phyloP scores from a whole-genome alignment of 495 filamentous ascomycete species.

The Lasiosphaeria ovina region DNA sequence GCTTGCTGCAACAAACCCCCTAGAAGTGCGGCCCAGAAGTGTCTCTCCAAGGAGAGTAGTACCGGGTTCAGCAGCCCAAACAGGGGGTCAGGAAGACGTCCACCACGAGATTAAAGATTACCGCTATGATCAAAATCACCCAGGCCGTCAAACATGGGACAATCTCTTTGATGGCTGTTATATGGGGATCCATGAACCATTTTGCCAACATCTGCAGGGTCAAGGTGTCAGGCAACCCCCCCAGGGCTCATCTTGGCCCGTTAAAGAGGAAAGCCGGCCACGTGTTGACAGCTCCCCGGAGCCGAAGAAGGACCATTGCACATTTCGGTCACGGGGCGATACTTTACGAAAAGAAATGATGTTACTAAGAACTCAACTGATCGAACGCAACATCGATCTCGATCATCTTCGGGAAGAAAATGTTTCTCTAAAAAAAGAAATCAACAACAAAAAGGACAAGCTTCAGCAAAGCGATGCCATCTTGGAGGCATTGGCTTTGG shows the following conservation, averaged over 20 bases:
- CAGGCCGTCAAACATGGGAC: too few species aligned
- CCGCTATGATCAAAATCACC: too few species aligned
- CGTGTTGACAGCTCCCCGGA: background rate
- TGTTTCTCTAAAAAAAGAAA: background rate
- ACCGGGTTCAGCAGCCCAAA: too few species aligned
- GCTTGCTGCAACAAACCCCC: background rate
- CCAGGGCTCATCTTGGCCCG: too few species aligned
- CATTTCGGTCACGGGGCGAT: background rate
- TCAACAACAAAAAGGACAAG: background rate
- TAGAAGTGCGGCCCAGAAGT: too few species aligned
- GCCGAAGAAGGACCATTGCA: background rate
- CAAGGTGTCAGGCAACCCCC: too few species aligned
- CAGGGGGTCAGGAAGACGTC: too few species aligned
- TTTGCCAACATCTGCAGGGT: too few species aligned
- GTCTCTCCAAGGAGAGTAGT: too few species aligned
- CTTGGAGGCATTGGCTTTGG: background rate
- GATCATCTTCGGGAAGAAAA: background rate
- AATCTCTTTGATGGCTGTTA: too few species aligned
- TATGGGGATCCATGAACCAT: too few species aligned
- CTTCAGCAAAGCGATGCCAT: background rate
- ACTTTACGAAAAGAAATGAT: background rate
- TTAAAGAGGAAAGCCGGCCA: background rate
- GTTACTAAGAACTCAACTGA: background rate
- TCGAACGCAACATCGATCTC: background rate
- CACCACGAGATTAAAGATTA: too few species aligned